Conservation (phyloP, 2,329 filamentous ascomycete species). For the Colletotrichum melonis region DNA sequence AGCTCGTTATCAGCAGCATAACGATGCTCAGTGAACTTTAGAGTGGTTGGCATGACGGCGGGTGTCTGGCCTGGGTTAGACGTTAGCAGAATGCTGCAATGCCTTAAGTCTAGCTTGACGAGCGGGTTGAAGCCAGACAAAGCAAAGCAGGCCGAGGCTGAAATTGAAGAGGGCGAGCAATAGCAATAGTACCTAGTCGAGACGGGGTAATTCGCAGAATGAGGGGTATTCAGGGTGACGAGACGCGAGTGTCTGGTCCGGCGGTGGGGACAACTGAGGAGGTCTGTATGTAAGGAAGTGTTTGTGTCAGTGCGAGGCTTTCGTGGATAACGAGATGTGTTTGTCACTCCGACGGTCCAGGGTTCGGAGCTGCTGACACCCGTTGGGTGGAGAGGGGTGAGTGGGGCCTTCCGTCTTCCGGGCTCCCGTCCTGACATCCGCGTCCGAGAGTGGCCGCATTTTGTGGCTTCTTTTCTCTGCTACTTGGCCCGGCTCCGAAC, state of each 20-base stretch:
- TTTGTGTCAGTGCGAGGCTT: neutral
- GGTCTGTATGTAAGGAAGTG: neutral
- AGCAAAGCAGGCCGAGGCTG: neutral
- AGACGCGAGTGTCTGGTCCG: neutral
- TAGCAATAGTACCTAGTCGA: neutral
- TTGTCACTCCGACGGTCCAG: neutral
- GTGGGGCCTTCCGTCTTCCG: slow-evolving; percentile 27
- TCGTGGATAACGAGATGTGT: neutral
- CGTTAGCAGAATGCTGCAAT: neutral
- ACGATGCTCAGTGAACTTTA: slow-evolving; percentile 48
- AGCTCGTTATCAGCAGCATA: slow-evolving; percentile 53
- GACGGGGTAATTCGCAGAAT: neutral
- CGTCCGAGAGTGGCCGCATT: slow-evolving; percentile 4
- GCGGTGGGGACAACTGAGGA: neutral
- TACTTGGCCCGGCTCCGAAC: neutral
- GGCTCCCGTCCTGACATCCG: slow-evolving; percentile 16
- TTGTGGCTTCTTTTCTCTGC: neutral
- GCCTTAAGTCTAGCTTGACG: neutral
- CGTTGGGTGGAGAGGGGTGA: neutral
- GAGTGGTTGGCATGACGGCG: slow-evolving; percentile 30
- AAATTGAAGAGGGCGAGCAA: neutral
- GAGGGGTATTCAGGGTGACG: neutral
- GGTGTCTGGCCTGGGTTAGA: neutral
- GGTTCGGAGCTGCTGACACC: slow-evolving; percentile 9
- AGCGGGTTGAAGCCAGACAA: neutral